Evolutionary conservation across 176 grass and related monocot genomes (phyloP), one percentile per base, ranked within the genome.

Genomic region (Carex scoparia): DNA sequence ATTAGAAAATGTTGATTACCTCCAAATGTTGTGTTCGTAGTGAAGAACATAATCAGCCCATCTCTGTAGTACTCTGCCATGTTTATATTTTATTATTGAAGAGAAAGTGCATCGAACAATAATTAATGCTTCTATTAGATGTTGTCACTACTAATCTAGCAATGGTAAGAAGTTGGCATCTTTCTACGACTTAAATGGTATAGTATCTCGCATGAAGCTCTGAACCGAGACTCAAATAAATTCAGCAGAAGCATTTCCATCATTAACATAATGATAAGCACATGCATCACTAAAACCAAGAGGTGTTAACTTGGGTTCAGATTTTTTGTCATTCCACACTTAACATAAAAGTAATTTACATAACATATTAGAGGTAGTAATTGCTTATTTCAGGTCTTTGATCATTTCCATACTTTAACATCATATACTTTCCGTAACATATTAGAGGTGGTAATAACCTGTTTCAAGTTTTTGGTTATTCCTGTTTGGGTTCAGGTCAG

Each of bases 1-100:
- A 65, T 31, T 37, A 23, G 8, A 56, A 2, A 2, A 54, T 67
- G 11, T 56, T 64, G 55, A 23, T 69, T 82, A 98, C 96, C 96
- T 94, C 96, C 96, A 98, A 82, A 94, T 98, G 84, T 98, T 98
- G 77, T 95, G 93, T 84, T 98, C 96, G 81, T 87, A 85, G 8
- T 65, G 88, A 72, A 98, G 93, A 92, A 98, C 81, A 91, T 92
- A 92, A 88, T 90, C 91, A 44, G 91, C 93, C 96, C 96, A 98
- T 84, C 90, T 93, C 65, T 95, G 93, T 54, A 98, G 78, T 19
- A 98, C 96, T 90, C 96, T 98, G 87, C 19, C 61, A 46, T 42
- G 65, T 79, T 49, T 86, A 62, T 75, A 28, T 58, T 80, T 55
- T 31, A 65, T 84, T 65, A 74, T 53, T 60, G 38, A 67, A 23